Percentiles rank a stretch among this genome's conserved stretches.
Conservation (phyloP, 208 protist species). For the Vickermania spadyakhi region DNA sequence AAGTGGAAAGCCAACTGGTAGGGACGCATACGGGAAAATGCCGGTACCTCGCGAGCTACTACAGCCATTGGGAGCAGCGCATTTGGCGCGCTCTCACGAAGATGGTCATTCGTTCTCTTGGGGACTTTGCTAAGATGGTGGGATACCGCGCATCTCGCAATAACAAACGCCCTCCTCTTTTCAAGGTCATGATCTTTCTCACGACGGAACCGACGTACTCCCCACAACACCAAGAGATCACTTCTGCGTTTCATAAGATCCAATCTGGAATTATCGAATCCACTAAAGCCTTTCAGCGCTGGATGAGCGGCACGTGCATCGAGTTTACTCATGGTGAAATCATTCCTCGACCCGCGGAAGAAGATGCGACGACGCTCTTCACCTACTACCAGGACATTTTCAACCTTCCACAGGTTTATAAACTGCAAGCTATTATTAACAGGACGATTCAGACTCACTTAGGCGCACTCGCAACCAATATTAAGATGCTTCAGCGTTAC, state of each 20-base stretch:
- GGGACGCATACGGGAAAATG: conserved; percentile 90
- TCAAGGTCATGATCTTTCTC: conserved; percentile 91
- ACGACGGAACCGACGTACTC: conserved; percentile 88
- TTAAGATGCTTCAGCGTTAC: conserved; percentile 91
- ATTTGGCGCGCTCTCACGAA: conserved; percentile 91
- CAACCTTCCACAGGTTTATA: conserved; percentile 83
- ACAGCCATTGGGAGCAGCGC: conserved; percentile 94
- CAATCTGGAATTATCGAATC: conserved; percentile 90
- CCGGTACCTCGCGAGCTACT: conserved; percentile 89
- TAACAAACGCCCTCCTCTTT: conserved; percentile 65
- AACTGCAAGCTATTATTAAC: conserved; percentile 85
- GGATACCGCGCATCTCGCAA: conserved; percentile 42
- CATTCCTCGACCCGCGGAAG: conserved; percentile 73
- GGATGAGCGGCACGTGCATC: conserved; percentile 95
- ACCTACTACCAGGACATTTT: conserved; percentile 94
- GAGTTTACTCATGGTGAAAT: conserved; percentile 90
- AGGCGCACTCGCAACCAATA: conserved; percentile 79
- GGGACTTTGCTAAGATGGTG: conserved; percentile 81
- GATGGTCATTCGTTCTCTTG: conserved; percentile 88
- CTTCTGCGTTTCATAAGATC: conserved; percentile 87
- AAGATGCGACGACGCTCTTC: conserved; percentile 80
- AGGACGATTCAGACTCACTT: conserved; percentile 89
- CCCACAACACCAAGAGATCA: conserved; percentile 92
- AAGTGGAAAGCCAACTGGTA: conserved; percentile 93
- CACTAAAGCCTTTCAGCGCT: conserved; percentile 93